A percentile compares a stretch with the other conserved stretches of the same genome.
These are phyloP conservation scores for Oryza punctata DNA, from an alignment of 176 grass and related monocot species.

Conservation along the genomic window DNA sequence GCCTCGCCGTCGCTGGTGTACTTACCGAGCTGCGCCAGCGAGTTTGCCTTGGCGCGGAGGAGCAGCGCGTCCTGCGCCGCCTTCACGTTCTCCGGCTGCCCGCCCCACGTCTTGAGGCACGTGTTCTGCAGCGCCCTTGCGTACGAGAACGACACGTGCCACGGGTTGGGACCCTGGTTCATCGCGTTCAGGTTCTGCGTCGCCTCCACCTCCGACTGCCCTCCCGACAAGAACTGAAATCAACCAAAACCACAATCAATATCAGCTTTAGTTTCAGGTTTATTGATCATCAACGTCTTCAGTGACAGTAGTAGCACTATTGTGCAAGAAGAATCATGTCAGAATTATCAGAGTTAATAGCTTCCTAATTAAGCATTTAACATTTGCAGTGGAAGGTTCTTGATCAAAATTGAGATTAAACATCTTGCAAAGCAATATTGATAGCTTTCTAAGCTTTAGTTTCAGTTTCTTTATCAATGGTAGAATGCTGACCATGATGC, in stretches of 20 bases:
- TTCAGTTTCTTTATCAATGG: background rate
- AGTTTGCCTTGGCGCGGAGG: slow-evolving; percentile 83
- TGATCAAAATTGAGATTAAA: too few species aligned
- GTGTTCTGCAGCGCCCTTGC: slow-evolving; percentile 97
- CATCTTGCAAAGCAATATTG: too few species aligned
- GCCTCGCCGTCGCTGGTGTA: slow-evolving; percentile 92
- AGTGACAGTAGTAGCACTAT: too few species aligned
- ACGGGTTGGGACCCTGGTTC: slow-evolving; percentile 89
- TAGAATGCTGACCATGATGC: slow-evolving; percentile 75
- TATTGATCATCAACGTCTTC: too few species aligned
- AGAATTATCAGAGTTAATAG: too few species aligned
- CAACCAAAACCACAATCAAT: too few species aligned
- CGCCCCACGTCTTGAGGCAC: slow-evolving; percentile 97
- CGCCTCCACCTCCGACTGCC: slow-evolving; percentile 95
- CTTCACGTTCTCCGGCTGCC: slow-evolving; percentile 78
- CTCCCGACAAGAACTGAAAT: slow-evolving; percentile 94
- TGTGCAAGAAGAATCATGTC: too few species aligned
- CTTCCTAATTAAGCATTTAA: too few species aligned
- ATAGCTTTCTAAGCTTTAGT: too few species aligned
- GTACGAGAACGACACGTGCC: slow-evolving; percentile 97
- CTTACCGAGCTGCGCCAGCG: slow-evolving; percentile 90
- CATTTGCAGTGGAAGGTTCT: too few species aligned
- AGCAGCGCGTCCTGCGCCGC: slow-evolving; percentile 84
- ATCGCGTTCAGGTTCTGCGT: slow-evolving; percentile 97
- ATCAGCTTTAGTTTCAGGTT: too few species aligned